A percentile compares a stretch with the other conserved stretches of the same genome.
Evolutionary conservation across 768 basidiomycete genomes (phyloP).

Genomic region (Trametes punicea): DNA sequence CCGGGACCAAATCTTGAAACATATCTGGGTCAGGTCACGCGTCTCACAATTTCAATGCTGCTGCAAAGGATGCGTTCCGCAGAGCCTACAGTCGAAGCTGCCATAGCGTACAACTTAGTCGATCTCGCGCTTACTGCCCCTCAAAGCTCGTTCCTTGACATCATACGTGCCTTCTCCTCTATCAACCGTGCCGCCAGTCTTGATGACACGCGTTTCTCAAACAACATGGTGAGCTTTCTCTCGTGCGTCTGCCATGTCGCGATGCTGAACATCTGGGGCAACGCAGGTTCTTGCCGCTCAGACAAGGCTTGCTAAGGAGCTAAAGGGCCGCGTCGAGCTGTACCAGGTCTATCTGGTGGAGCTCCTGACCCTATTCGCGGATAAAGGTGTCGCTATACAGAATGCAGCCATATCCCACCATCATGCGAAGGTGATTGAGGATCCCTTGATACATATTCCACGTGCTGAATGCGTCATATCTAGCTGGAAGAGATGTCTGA

Average conservation of each 20-base stretch:
- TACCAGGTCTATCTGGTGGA: slow-evolving; percentile 82
- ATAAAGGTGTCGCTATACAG: slow-evolving; percentile 90
- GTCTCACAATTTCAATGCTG: slow-evolving; percentile 88
- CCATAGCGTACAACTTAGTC: slow-evolving; percentile 88
- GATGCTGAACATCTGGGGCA: background rate
- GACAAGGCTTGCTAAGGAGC: slow-evolving; percentile 80
- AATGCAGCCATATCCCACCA: slow-evolving; percentile 67
- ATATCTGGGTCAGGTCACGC: slow-evolving; percentile 55
- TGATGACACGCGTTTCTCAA: slow-evolving; percentile 84
- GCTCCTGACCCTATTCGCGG: slow-evolving; percentile 79
- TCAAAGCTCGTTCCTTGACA: slow-evolving; percentile 73
- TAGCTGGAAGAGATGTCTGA: slow-evolving; percentile 83
- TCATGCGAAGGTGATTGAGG: slow-evolving; percentile 54
- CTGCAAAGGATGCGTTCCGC: slow-evolving; percentile 81
- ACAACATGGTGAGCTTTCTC: slow-evolving; percentile 64
- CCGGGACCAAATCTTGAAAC: background rate
- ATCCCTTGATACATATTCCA: slow-evolving; percentile 4
- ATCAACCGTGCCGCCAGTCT: slow-evolving; percentile 86
- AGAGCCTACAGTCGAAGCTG: slow-evolving; percentile 86
- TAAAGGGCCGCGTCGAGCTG: slow-evolving; percentile 70
- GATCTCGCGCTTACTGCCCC: slow-evolving; percentile 83
- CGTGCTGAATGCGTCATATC: too few species aligned
- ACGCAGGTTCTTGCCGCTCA: slow-evolving; percentile 82
- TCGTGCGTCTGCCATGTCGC: background rate
- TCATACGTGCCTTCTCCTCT: slow-evolving; percentile 77